Conservation (phyloP, 208 protist species). For the Dictyostelium gargantuum region DNA sequence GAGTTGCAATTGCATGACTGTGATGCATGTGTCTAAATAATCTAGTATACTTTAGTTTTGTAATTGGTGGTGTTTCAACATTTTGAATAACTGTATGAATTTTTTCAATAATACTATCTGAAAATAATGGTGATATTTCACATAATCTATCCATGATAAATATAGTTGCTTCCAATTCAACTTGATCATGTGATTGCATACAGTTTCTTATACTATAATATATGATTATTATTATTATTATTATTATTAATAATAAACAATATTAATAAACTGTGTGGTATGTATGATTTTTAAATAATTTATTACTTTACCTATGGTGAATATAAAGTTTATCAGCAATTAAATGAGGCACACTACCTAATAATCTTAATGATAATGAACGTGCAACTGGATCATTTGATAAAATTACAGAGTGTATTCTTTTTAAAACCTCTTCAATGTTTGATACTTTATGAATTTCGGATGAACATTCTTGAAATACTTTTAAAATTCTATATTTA, state of each 20-base stretch:
- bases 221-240: not conserved
- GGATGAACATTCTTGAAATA: constrained; percentile 50
- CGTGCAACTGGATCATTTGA: constrained; percentile 54
- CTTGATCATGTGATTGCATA: constrained; percentile 45
- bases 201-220: constrained; percentile 17
- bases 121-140: constrained; percentile 57
- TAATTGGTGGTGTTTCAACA: constrained; percentile 42
- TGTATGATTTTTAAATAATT: not conserved
- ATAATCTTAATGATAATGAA: constrained; percentile 15
- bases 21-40: constrained; percentile 64
- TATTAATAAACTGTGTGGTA: no score
- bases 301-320: constrained; percentile 55
- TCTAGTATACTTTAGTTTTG: constrained; percentile 41
- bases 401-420: constrained; percentile 35
- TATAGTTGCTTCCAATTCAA: constrained; percentile 25
- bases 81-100: constrained; percentile 32
- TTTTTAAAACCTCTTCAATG: constrained; percentile 35
- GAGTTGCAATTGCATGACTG: constrained; percentile 26
- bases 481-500: constrained; percentile 30
- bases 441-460: constrained; percentile 20
- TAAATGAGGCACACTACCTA: constrained; percentile 14
- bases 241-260: no score
- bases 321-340: constrained; percentile 59
- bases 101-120: constrained; percentile 58
- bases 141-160: constrained; percentile 58